A percentile compares a stretch with the other conserved stretches of the same genome.
Evolutionary conservation across 768 basidiomycete species (phyloP).

Genomic region (Mycena rosella): DNA sequence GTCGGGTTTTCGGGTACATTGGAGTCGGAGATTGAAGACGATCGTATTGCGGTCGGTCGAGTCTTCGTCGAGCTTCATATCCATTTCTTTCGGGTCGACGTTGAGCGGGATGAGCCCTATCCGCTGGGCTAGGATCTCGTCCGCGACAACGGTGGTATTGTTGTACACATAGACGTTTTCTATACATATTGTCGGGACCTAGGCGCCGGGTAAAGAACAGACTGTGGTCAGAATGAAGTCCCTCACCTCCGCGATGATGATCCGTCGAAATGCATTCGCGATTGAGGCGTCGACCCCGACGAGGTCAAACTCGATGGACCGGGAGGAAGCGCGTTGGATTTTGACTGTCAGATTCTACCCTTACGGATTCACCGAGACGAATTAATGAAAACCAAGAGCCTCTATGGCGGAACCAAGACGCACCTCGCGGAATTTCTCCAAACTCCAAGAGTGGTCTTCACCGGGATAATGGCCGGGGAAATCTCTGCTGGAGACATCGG

Average conservation of each 20-base stretch:
- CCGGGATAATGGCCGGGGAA: conserved; percentile 91
- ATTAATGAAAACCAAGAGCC: conserved; percentile 25
- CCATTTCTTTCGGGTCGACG: conserved; percentile 82
- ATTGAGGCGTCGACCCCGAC: conserved; percentile 96
- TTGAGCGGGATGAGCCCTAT: conserved; percentile 92
- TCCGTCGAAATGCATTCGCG: conserved; percentile 93
- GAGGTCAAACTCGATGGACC: conserved; percentile 93
- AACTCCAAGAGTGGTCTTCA: conserved; percentile 89
- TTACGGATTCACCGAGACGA: conserved; percentile 45
- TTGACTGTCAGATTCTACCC: conserved; percentile 79
- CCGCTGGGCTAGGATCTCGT: conserved; percentile 95
- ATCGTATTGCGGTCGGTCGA: conserved; percentile 93
- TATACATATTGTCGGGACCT: conserved; percentile 94
- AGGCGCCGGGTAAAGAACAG: conserved; percentile 13
- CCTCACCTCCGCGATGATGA: conserved; percentile 92
- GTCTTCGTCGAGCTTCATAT: conserved; percentile 67
- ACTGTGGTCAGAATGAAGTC: not conserved
- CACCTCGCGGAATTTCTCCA: conserved; percentile 82
- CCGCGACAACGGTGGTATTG: conserved; percentile 94
- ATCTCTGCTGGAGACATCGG: conserved; percentile 88
- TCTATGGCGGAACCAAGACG: conserved; percentile 42
- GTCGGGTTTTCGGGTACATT: conserved; percentile 72
- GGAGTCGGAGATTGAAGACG: conserved; percentile 82
- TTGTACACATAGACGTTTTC: conserved; percentile 94
- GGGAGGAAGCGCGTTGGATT: conserved; percentile 83